Evolutionary conservation across 2,329 filamentous ascomycete genomes (phyloP).

Genomic region (Akanthomyces uredinophilus): DNA sequence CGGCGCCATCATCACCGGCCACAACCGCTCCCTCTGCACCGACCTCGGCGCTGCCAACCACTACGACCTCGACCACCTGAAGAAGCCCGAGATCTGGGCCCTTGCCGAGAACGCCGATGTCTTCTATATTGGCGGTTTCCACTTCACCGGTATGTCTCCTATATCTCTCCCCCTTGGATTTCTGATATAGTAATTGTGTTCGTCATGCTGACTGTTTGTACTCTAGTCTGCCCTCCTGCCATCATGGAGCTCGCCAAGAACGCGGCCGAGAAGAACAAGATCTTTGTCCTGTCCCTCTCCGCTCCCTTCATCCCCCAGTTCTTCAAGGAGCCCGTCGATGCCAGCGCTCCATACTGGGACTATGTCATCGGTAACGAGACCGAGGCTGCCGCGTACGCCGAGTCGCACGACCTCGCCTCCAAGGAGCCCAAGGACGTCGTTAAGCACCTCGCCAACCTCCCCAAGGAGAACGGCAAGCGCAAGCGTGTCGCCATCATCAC

Average conservation of each 20-base stretch:
- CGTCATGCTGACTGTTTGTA: neutral
- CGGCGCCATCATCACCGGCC: conserved; percentile 92
- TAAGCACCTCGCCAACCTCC: conserved; percentile 76
- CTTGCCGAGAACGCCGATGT: conserved; percentile 82
- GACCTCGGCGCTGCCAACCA: conserved; percentile 95
- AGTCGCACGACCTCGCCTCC: conserved; percentile 68
- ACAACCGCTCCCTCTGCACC: conserved; percentile 91
- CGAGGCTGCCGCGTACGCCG: conserved; percentile 83
- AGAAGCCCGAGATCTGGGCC: conserved; percentile 85
- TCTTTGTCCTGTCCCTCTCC: conserved; percentile 84
- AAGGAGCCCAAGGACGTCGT: conserved; percentile 81
- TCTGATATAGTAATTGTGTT: neutral
- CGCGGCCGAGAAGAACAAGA: conserved; percentile 84
- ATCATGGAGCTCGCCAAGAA: conserved; percentile 87
- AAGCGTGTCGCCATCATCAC: conserved; percentile 87
- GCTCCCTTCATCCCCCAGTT: conserved; percentile 95
- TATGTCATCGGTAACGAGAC: conserved; percentile 96
- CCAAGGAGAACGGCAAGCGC: conserved; percentile 85
- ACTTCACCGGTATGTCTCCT: conserved; percentile 62
- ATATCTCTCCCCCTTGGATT: neutral
- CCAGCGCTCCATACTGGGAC: conserved; percentile 85
- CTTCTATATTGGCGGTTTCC: conserved; percentile 94
- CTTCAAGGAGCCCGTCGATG: conserved; percentile 94
- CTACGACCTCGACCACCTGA: conserved; percentile 91
- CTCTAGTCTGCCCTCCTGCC: conserved; percentile 74